These are phyloP conservation scores for Polymyxa betae DNA, from an alignment of 208 protist species.

Conservation along the genomic window DNA sequence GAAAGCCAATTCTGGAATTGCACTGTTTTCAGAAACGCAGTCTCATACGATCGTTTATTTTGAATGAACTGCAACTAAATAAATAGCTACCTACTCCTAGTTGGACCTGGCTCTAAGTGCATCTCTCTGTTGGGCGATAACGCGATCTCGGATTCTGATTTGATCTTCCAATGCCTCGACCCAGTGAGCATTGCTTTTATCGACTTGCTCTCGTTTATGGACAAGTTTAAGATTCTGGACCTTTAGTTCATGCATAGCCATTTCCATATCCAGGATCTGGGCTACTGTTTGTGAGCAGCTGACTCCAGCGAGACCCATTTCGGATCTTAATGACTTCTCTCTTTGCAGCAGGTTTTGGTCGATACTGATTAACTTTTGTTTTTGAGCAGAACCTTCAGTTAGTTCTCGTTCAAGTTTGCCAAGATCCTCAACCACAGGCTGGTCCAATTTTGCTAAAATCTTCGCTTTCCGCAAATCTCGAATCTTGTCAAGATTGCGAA, in stretches of 20 bases:
- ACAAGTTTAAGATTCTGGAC: slow-evolving; percentile 53
- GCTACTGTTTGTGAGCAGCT: background rate
- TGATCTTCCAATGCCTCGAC: slow-evolving; percentile 31
- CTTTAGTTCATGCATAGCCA: slow-evolving; percentile 47
- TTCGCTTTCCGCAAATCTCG: slow-evolving; percentile 28
- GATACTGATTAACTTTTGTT: slow-evolving; percentile 15
- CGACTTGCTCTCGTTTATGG: background rate
- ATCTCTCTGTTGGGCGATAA: background rate
- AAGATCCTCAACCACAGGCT: background rate
- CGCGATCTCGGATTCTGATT: background rate
- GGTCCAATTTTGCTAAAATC: background rate
- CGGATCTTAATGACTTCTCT: background rate
- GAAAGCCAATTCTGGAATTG: no score
- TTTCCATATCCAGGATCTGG: slow-evolving; percentile 55
- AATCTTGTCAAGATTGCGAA: background rate
- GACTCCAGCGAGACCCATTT: background rate
- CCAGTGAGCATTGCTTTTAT: slow-evolving; percentile 36
- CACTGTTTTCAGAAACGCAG: no score
- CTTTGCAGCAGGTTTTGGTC: background rate
- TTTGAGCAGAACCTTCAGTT: background rate
- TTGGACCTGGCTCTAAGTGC: no score
- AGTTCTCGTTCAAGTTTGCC: slow-evolving; percentile 14
- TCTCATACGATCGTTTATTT: no score
- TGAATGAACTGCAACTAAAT: no score
- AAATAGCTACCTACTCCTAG: no score